phyloP scores from a whole-genome alignment of 2,329 filamentous ascomycete genomes.

The Aspergillus intermedius region DNA sequence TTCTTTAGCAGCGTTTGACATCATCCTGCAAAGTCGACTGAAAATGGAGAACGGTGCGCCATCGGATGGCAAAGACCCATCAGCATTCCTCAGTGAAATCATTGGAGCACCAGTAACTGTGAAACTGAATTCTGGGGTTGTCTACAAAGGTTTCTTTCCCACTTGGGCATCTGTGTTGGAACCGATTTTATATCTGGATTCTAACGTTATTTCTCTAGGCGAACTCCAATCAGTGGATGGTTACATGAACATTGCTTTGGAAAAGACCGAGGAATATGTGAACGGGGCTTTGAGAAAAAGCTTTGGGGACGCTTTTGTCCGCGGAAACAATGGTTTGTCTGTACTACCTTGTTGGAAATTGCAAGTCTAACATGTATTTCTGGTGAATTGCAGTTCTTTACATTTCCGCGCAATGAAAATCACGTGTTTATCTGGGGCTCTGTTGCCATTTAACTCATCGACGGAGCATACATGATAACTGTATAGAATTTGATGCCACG shows the following conservation, averaged over 20 bases:
- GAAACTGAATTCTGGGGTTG: conserved; percentile 96
- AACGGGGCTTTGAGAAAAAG: conserved; percentile 73
- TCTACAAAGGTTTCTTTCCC: conserved; percentile 75
- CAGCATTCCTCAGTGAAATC: conserved; percentile 86
- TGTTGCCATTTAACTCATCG: background rate
- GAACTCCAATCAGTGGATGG: conserved; percentile 95
- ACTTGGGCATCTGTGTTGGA: background rate
- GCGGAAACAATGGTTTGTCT: conserved; percentile 81
- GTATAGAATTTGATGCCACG: background rate
- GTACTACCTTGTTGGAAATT: background rate
- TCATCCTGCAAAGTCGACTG: background rate
- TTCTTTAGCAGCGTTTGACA: too few species aligned
- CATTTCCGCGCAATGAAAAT: conserved; percentile 28
- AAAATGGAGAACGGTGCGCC: conserved; percentile 69
- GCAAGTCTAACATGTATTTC: background rate
- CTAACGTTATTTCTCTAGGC: conserved; percentile 47
- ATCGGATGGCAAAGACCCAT: conserved; percentile 79
- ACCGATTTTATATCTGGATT: background rate
- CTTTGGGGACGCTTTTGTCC: conserved; percentile 91
- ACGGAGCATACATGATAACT: background rate
- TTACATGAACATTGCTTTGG: conserved; percentile 99
- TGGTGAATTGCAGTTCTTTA: conserved; percentile 26
- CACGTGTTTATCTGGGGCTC: too few species aligned
- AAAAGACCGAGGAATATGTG: conserved; percentile 89
- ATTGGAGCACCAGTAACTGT: conserved; percentile 91